Evolutionary conservation across 352 stramenopile species (phyloP).

Genomic region (Thraustotheca clavata): DNA sequence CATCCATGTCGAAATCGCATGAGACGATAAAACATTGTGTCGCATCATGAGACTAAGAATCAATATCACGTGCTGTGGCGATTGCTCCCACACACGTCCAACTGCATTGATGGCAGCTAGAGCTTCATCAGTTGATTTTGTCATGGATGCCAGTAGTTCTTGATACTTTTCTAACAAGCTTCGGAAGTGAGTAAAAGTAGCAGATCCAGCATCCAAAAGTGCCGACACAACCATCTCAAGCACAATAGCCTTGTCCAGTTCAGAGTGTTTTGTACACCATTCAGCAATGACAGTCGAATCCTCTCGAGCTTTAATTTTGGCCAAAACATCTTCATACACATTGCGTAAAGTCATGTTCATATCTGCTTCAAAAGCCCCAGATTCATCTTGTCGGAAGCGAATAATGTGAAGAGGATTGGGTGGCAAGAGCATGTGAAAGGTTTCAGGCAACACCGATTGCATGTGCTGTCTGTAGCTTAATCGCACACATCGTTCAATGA

Average conservation of each 20-base stretch:
- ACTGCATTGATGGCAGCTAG: constrained; percentile 6
- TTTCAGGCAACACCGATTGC: constrained; percentile 54
- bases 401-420: constrained; percentile 61
- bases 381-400: constrained; percentile 35
- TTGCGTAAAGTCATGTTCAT: constrained; percentile 27
- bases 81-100: constrained; percentile 37
- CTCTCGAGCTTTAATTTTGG: constrained; percentile 65
- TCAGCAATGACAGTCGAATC: constrained; percentile 36
- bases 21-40: constrained; percentile 46
- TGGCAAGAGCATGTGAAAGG: constrained; percentile 72
- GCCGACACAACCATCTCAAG: constrained; percentile 69
- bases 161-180: constrained; percentile 75
- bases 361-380: constrained; percentile 24
- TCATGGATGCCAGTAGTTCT: constrained; percentile 6
- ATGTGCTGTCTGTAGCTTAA: constrained; percentile 82
- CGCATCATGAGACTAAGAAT: constrained; percentile 77
- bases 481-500: constrained; percentile 77
- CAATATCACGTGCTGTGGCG: constrained; percentile 70
- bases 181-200: constrained; percentile 78
- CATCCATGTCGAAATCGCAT: constrained; percentile 71
- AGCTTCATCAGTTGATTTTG: neutral
- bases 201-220: constrained; percentile 60
- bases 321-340: constrained; percentile 49
- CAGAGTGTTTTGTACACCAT: constrained; percentile 47
- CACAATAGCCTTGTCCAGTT: constrained; percentile 37